These are phyloP conservation scores for Tilletia indica DNA, from an alignment of 1,284 basidiomycete genomes.

Conservation along the genomic window DNA sequence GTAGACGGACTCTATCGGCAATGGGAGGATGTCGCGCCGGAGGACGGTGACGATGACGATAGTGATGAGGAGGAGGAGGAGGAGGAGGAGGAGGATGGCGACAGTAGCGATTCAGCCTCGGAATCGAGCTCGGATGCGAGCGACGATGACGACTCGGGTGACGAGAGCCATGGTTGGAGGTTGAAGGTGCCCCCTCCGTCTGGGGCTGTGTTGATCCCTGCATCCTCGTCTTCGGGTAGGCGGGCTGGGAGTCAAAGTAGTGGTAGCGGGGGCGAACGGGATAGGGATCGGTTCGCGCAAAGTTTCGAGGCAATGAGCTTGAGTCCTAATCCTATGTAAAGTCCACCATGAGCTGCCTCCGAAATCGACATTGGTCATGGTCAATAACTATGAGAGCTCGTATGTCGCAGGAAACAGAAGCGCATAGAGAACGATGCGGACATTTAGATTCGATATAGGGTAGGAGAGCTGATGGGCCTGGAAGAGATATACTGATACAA, in stretches of 20 bases:
- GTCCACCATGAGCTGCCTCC: no score
- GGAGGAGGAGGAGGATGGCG: constrained; percentile 38
- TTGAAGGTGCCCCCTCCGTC: constrained; percentile 20
- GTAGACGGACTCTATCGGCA: constrained; percentile 62
- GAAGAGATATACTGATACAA: no score
- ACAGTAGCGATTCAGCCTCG: constrained; percentile 37
- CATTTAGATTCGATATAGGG: no score
- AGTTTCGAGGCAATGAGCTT: constrained; percentile 52
- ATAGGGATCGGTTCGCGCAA: constrained; percentile 39
- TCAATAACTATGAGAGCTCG: no score
- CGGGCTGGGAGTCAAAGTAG: constrained; percentile 14
- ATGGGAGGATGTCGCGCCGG: constrained; percentile 61
- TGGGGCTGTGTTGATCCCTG: constrained; percentile 7
- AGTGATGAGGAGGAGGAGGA: constrained; percentile 28
- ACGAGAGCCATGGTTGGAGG: constrained; percentile 17
- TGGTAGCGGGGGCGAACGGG: constrained; percentile 26
- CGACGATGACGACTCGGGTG: constrained; percentile 42
- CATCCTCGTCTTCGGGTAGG: constrained; percentile 17
- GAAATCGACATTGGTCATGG: no score
- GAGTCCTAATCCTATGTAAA: constrained; percentile 28
- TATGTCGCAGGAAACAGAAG: no score
- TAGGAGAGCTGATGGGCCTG: no score
- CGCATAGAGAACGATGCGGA: no score
- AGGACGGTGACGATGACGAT: constrained; percentile 37
- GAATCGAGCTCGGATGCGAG: constrained; percentile 1